Percentiles rank a stretch among this genome's conserved stretches.
Evolutionary conservation across 129 eudicot species (phyloP).

Genomic region (Pittosporum tobira): DNA sequence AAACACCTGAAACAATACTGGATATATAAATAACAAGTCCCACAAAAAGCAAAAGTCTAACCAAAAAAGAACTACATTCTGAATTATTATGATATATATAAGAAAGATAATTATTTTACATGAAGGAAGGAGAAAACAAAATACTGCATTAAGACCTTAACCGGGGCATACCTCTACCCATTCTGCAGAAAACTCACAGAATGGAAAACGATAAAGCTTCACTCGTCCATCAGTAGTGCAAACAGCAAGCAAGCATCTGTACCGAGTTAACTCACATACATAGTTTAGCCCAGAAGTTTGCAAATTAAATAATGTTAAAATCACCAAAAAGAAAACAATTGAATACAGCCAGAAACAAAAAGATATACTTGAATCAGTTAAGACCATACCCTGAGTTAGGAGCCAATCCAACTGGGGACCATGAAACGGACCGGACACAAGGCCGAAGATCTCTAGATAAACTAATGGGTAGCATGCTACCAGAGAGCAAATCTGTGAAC

Average conservation of each 20-base stretch:
- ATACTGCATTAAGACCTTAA: not conserved
- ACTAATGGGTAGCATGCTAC: conserved; percentile 45
- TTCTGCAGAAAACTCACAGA: conserved; percentile 60
- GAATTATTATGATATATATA: not conserved
- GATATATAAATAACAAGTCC: not conserved
- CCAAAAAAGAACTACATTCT: not conserved
- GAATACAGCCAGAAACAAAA: not conserved
- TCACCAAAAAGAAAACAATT: not conserved
- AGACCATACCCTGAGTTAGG: conserved; percentile 58
- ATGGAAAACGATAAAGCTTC: conserved; percentile 72
- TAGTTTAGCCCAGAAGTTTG: not conserved
- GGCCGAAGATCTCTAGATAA: conserved; percentile 57
- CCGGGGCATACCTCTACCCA: conserved; percentile 68
- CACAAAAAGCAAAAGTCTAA: not conserved
- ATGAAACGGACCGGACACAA: conserved; percentile 73
- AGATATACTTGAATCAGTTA: not conserved
- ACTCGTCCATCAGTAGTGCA: conserved; percentile 75
- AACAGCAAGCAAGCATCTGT: conserved; percentile 89
- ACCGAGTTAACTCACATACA: not conserved
- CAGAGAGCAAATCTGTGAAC: conserved; percentile 48
- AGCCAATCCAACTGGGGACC: conserved; percentile 84
- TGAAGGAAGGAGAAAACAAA: not conserved
- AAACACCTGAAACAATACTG: not conserved
- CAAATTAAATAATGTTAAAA: no score
- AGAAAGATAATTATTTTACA: no score